These are phyloP conservation scores for Vitis labrusca DNA, from an alignment of 164 flowering plant genomes.

Conservation along the genomic window DNA sequence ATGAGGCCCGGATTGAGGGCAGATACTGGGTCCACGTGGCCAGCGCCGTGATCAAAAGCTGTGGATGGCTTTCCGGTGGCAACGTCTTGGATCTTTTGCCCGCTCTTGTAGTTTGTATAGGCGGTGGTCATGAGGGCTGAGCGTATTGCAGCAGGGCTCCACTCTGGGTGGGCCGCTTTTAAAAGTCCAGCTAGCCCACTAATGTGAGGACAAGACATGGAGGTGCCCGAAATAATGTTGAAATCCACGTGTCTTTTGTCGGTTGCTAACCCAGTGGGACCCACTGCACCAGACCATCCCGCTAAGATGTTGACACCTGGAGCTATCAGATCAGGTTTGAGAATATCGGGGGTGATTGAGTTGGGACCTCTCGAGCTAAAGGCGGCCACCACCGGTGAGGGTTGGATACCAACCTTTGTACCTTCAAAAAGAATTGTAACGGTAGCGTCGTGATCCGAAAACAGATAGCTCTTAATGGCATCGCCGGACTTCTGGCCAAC, in stretches of 20 bases:
- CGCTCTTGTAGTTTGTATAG: constrained; percentile 45
- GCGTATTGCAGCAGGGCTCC: constrained; percentile 72
- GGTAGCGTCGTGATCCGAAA: constrained; percentile 42
- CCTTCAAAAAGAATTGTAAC: constrained; percentile 50
- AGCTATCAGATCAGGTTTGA: constrained; percentile 68
- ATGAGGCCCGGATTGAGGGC: constrained; percentile 70
- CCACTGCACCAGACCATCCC: constrained; percentile 52
- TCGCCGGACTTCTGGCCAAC: constrained; percentile 50
- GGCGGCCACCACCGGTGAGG: constrained; percentile 75
- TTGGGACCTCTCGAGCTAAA: constrained; percentile 75
- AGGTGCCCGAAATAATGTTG: constrained; percentile 76
- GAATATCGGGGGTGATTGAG: constrained; percentile 47
- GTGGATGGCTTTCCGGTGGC: constrained; percentile 58
- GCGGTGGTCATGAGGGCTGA: constrained; percentile 80
- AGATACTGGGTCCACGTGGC: constrained; percentile 64
- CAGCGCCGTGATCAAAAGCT: constrained; percentile 65
- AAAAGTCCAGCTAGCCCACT: constrained; percentile 68
- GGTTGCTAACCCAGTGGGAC: constrained; percentile 49
- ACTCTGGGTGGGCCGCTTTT: constrained; percentile 58
- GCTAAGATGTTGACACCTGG: constrained; percentile 76
- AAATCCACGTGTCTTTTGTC: constrained; percentile 56
- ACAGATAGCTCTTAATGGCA: constrained; percentile 35
- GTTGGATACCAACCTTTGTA: constrained; percentile 54
- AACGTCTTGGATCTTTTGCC: constrained; percentile 34
- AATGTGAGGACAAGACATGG: constrained; percentile 81